phyloP scores from a whole-genome alignment of 225 moss, liverwort and hornwort species.

The Antitrichia curtipendula region DNA sequence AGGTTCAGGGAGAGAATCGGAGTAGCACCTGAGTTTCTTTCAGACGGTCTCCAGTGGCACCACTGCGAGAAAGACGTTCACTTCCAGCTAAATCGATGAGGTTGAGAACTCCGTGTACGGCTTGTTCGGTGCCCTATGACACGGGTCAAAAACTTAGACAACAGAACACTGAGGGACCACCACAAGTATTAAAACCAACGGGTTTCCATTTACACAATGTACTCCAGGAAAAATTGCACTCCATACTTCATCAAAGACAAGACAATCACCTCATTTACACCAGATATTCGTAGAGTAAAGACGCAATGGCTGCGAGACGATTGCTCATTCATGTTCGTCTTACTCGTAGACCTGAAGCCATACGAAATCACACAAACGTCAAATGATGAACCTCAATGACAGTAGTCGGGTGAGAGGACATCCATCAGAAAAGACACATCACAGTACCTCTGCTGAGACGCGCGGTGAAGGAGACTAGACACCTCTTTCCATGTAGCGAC shows the following conservation, averaged over 20 bases:
- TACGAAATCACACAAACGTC: background rate
- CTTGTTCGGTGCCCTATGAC: slow-evolving; percentile 76
- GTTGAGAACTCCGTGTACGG: slow-evolving; percentile 87
- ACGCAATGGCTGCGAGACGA: slow-evolving; percentile 98
- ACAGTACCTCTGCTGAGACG: slow-evolving; percentile 81
- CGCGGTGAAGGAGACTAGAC: slow-evolving; percentile 75
- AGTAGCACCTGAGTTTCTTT: slow-evolving; percentile 86
- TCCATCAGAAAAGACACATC: background rate
- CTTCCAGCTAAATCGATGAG: slow-evolving; percentile 98
- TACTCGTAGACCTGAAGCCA: slow-evolving; percentile 62
- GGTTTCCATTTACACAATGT: too few species aligned
- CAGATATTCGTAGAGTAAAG: slow-evolving; percentile 88
- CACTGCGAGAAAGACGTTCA: slow-evolving; percentile 92
- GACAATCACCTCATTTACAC: slow-evolving; percentile 65
- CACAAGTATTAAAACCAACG: background rate
- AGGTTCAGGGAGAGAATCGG: background rate
- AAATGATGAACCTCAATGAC: background rate
- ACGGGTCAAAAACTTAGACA: background rate
- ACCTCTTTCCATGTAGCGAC: slow-evolving; percentile 94
- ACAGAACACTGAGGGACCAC: background rate
- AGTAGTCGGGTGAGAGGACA: background rate
- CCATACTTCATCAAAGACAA: too few species aligned
- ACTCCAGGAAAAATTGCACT: background rate
- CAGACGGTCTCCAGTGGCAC: slow-evolving; percentile 83
- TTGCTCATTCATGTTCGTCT: slow-evolving; percentile 98